Evolutionary conservation across 1,139 yeast species (phyloP).

Genomic region (Candida mesenterica): DNA sequence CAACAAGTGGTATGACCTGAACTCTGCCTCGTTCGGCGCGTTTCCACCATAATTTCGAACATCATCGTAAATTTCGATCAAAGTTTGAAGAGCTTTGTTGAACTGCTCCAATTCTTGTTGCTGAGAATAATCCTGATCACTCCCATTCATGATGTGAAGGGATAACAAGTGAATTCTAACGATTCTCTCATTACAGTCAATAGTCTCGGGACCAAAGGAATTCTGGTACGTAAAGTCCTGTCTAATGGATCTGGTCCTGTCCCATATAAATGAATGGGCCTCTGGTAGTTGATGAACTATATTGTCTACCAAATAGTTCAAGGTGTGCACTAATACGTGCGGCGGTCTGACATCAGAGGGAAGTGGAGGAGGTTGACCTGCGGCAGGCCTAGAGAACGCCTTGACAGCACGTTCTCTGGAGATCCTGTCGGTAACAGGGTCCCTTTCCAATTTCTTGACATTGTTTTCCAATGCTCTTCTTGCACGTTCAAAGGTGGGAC

Average conservation of each 20-base stretch:
- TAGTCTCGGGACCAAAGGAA: slow-evolving; percentile 89
- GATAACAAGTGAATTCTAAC: slow-evolving; percentile 84
- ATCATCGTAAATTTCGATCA: slow-evolving; percentile 84
- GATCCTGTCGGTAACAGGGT: slow-evolving; percentile 60
- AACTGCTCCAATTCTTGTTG: slow-evolving; percentile 96
- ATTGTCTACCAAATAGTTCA: slow-evolving; percentile 67
- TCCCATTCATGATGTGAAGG: slow-evolving; percentile 83
- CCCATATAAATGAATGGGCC: slow-evolving; percentile 95
- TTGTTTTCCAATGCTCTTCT: slow-evolving; percentile 87
- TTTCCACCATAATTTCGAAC: slow-evolving; percentile 66
- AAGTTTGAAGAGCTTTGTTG: slow-evolving; percentile 85
- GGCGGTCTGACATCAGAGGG: slow-evolving; percentile 99
- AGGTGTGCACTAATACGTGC: slow-evolving; percentile 57
- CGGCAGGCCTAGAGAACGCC: slow-evolving; percentile 95
- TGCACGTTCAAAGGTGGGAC: slow-evolving; percentile 90
- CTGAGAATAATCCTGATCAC: slow-evolving; percentile 76
- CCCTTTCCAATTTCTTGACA: slow-evolving; percentile 76
- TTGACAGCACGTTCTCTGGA: slow-evolving; percentile 70
- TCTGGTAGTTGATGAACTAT: slow-evolving; percentile 70
- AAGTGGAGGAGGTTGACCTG: slow-evolving; percentile 96
- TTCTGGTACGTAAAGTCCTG: slow-evolving; percentile 97
- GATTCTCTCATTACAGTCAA: slow-evolving; percentile 88
- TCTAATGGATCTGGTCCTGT: slow-evolving; percentile 94
- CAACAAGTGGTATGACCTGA: slow-evolving; percentile 81
- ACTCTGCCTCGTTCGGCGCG: slow-evolving; percentile 88